These are phyloP conservation scores for Apiotrichum porosum DNA, from an alignment of 1,284 basidiomycete species.

Conservation along the genomic window DNA sequence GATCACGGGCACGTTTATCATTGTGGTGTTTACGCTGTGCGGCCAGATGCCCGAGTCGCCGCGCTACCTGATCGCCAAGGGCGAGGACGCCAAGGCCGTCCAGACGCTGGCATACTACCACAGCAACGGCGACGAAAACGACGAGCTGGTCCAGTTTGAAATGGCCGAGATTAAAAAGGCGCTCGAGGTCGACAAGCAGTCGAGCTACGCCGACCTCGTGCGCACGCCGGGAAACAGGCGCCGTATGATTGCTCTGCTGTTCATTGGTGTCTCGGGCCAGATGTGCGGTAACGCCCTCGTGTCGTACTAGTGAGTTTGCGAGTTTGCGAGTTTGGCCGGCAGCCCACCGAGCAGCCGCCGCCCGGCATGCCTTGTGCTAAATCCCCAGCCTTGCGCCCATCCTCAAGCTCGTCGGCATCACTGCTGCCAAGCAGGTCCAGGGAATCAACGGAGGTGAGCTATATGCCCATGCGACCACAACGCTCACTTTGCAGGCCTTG, in stretches of 20 bases:
- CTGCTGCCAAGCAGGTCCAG: conserved; percentile 57
- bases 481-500: conserved; percentile 50
- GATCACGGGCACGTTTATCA: conserved; percentile 44
- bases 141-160: conserved; percentile 19
- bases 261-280: conserved; percentile 37
- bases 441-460: conserved; percentile 58
- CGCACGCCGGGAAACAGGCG: conserved; percentile 46
- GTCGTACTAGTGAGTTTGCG: too few relatives aligned
- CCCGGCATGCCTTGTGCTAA: too few relatives aligned
- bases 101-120: conserved; percentile 48
- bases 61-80: conserved; percentile 57
- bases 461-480: conserved; percentile 8
- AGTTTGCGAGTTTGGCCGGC: too few relatives aligned
- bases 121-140: conserved; percentile 20
- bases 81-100: conserved; percentile 53
- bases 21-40: conserved; percentile 50
- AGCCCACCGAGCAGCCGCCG: too few relatives aligned
- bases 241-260: conserved; percentile 51
- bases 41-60: conserved; percentile 55
- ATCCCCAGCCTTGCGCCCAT: conserved; percentile 66
- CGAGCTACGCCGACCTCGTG: conserved; percentile 31
- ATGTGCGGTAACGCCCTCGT: conserved; percentile 63
- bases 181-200: not conserved
- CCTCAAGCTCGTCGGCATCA: conserved; percentile 64
- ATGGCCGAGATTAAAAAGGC: conserved; percentile 46